Conservation (phyloP, 257 asterid species). For the Perilla frutescens region DNA sequence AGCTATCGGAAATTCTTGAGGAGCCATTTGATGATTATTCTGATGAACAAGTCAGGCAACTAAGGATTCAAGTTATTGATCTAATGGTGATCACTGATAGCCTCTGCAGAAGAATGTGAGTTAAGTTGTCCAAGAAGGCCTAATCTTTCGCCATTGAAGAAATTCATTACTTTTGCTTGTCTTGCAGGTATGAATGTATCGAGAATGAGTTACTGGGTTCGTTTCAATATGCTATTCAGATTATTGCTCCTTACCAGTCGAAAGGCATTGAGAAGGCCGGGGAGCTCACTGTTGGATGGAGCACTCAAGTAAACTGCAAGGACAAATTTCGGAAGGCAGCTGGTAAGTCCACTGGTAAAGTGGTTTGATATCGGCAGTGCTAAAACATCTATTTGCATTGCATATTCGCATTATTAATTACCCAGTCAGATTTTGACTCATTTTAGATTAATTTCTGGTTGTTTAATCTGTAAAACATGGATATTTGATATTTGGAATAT, state of each 20-base stretch:
- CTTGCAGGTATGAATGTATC: conserved; percentile 89
- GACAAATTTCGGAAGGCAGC: conserved; percentile 44
- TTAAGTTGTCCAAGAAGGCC: conserved; percentile 18
- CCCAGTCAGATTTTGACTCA: background rate
- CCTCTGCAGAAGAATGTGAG: conserved; percentile 93
- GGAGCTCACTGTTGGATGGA: conserved; percentile 60
- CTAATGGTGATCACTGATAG: conserved; percentile 67
- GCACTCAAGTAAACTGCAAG: conserved; percentile 40
- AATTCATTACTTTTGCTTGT: conserved; percentile 34
- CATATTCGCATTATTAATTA: background rate
- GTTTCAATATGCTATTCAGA: conserved; percentile 62
- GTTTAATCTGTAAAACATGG: background rate
- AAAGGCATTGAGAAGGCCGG: conserved; percentile 92
- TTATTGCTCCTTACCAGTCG: conserved; percentile 90
- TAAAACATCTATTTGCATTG: background rate
- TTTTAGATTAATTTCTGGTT: background rate
- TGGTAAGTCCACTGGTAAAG: conserved; percentile 59
- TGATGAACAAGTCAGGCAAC: conserved; percentile 54
- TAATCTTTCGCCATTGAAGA: conserved; percentile 16
- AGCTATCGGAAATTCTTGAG: conserved; percentile 79
- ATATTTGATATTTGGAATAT: background rate
- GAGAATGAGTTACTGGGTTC: conserved; percentile 88
- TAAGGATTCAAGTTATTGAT: conserved; percentile 79
- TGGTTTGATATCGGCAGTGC: background rate
- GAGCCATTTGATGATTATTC: conserved; percentile 69